These are phyloP conservation scores for Xylaria bambusicola DNA, from an alignment of 495 filamentous ascomycete species.

Conservation along the genomic window DNA sequence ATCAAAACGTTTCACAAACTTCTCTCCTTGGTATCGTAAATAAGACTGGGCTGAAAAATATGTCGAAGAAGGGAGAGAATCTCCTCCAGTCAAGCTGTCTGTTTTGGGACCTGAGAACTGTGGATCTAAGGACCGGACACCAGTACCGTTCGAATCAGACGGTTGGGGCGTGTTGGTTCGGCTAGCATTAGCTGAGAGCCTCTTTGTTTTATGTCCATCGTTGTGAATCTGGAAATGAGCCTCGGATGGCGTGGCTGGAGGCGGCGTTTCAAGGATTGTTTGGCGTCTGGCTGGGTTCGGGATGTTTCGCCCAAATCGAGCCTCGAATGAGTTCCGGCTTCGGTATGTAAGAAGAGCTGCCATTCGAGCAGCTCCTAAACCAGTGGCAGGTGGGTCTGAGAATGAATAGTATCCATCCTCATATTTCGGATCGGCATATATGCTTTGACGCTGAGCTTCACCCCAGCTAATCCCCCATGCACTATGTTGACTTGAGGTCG, in stretches of 20 bases:
- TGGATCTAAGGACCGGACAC: constrained; percentile 56
- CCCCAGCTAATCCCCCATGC: constrained; percentile 99
- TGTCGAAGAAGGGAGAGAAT: constrained; percentile 64
- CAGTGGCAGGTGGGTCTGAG: constrained; percentile 77
- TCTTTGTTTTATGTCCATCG: constrained; percentile 74
- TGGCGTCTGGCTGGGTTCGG: constrained; percentile 80
- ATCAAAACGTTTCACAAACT: constrained; percentile 96
- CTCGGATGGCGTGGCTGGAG: constrained; percentile 67
- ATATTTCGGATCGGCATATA: constrained; percentile 98
- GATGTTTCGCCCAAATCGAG: constrained; percentile 88
- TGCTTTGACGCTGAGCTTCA: constrained; percentile 95
- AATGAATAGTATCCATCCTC: constrained; percentile 93
- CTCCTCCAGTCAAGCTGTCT: constrained; percentile 37
- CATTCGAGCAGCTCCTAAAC: constrained; percentile 95
- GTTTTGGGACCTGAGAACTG: constrained; percentile 71
- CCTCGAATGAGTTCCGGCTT: constrained; percentile 94
- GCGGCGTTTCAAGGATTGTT: constrained; percentile 68
- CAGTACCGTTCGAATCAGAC: constrained; percentile 41
- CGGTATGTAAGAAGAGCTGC: constrained; percentile 93
- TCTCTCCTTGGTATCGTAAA: constrained; percentile 94
- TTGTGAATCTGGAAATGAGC: constrained; percentile 95
- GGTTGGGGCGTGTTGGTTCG: constrained; percentile 38
- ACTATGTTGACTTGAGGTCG: constrained; percentile 90
- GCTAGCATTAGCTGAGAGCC: constrained; percentile 41
- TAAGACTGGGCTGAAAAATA: constrained; percentile 98